Evolutionary conservation across 768 basidiomycete species (phyloP), one percentile per base, ranked within the genome.

Genomic region (Mrakia blollopis): DNA sequence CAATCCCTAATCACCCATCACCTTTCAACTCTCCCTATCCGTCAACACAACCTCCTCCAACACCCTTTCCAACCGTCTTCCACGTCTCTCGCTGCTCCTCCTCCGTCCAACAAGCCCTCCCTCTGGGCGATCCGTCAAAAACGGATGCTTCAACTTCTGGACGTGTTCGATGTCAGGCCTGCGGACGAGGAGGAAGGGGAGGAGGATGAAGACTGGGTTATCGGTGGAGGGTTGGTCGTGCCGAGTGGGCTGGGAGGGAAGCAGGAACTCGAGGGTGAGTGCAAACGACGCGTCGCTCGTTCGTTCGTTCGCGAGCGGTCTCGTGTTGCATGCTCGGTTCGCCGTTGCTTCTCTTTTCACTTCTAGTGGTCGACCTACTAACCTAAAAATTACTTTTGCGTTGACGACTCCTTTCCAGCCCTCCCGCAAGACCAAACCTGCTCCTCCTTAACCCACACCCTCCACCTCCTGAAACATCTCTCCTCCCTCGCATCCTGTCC

Each of bases 181-280:
- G 63, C 63, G 35, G 63, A 65, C 16, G 63, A 65, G 32, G 63
- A 65, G 23, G 63, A 65, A 14, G 63, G 63, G 4, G 63, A 65
- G 35, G 63, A 65, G 30, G 63, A 65, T 30, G 63, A 65, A 35
- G 63, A 65, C 16, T 65, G 63, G 63, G 63, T 65, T 14, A 65
- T 65, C 16, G 63, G 63, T 13, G 28, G 63, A 32, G 63, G 63
- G 7, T 16, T 65, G 30, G 63, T 65, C 32, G 32, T 65, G 1
- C 63, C 63, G 63, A 25, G 63, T 21, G 16, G 63, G 1, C 63
- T 35, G 63, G 14, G 63, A 8, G 16, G 63, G 63, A 65, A 35
- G 18, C 16, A 65, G 37, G 63, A 65, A 18, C 21, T 65, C 23
- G 35, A 35, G 3, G 63, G 63, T 65, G 63, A 65, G 63, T 65